Evolutionary conservation across 495 filamentous ascomycete species (phyloP).

Genomic region (Trichoderma gamsii): DNA sequence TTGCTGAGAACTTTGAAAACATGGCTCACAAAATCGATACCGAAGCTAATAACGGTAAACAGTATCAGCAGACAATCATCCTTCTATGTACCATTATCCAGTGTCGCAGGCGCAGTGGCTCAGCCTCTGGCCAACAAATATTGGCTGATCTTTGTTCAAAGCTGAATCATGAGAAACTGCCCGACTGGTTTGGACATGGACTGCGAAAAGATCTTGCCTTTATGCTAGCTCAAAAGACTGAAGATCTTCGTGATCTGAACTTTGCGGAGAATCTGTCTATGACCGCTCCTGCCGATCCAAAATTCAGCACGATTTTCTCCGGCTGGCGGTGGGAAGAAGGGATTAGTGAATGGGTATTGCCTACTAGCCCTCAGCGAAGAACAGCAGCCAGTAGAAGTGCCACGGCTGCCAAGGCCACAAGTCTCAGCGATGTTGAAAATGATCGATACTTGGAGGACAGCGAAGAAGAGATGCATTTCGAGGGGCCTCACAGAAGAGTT

Average conservation of each 20-base stretch:
- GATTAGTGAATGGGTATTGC: conserved; percentile 49
- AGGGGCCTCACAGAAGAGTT: background rate
- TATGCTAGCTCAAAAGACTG: conserved; percentile 36
- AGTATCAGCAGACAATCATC: background rate
- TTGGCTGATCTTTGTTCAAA: conserved; percentile 24
- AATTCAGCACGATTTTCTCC: conserved; percentile 24
- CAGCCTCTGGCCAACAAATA: background rate
- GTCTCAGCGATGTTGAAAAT: background rate
- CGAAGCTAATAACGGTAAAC: background rate
- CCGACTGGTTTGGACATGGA: conserved; percentile 10
- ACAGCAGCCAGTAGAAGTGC: background rate
- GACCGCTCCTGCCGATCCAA: background rate
- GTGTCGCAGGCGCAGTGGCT: background rate
- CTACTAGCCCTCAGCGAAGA: conserved; percentile 29
- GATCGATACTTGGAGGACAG: background rate
- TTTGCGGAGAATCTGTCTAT: conserved; percentile 35
- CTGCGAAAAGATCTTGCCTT: conserved; percentile 33
- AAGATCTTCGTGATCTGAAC: conserved; percentile 36
- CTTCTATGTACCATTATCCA: background rate
- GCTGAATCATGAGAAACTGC: conserved; percentile 22
- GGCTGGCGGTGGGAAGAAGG: conserved; percentile 48
- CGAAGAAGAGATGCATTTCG: background rate
- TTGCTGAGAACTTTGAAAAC: background rate
- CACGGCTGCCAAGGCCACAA: background rate
- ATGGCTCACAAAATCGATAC: background rate